A percentile compares a stretch with the other conserved stretches of the same genome.
Conservation (phyloP, 768 basidiomycete species). For the Sutorius australiensis region DNA sequence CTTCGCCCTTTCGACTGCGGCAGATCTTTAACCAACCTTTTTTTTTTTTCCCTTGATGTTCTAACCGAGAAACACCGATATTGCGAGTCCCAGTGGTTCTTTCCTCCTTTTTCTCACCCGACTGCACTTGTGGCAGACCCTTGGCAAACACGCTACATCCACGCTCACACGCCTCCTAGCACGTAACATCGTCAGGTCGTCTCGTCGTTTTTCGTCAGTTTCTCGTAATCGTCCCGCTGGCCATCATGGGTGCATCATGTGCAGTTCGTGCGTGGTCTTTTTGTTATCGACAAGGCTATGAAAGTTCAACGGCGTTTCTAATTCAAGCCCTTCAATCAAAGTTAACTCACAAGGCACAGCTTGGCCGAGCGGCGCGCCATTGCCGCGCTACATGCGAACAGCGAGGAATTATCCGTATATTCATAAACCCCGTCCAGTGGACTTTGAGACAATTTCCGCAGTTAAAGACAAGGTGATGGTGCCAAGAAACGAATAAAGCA, state of each 20-base stretch:
- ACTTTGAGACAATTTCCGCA: slow-evolving; percentile 22
- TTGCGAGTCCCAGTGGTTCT: background rate
- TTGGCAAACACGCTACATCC: background rate
- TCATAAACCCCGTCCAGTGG: slow-evolving; percentile 14
- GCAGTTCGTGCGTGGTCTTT: slow-evolving; percentile 5
- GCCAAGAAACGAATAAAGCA: slow-evolving; percentile 1
- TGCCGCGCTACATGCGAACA: slow-evolving; percentile 18
- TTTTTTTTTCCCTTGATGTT: background rate
- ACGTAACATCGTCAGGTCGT: slow-evolving; percentile 15
- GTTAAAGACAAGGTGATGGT: slow-evolving; percentile 12
- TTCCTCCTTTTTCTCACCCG: background rate
- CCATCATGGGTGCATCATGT: slow-evolving; percentile 4
- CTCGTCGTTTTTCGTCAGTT: slow-evolving; percentile 1
- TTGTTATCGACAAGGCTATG: background rate
- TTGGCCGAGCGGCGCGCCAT: slow-evolving; percentile 7
- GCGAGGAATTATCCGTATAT: slow-evolving; percentile 2
- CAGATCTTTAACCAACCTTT: background rate
- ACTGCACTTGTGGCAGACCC: background rate
- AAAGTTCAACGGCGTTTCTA: slow-evolving; percentile 11
- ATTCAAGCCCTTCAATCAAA: slow-evolving; percentile 18
- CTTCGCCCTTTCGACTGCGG: background rate
- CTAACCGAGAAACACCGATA: background rate
- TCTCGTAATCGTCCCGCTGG: slow-evolving; percentile 15
- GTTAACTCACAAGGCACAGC: slow-evolving; percentile 20
- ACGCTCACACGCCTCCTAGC: slow-evolving; percentile 6